Evolutionary conservation across 1,139 yeast species (phyloP), one percentile per base, ranked within the genome.

Genomic region (Saccharomyces hybrid): DNA sequence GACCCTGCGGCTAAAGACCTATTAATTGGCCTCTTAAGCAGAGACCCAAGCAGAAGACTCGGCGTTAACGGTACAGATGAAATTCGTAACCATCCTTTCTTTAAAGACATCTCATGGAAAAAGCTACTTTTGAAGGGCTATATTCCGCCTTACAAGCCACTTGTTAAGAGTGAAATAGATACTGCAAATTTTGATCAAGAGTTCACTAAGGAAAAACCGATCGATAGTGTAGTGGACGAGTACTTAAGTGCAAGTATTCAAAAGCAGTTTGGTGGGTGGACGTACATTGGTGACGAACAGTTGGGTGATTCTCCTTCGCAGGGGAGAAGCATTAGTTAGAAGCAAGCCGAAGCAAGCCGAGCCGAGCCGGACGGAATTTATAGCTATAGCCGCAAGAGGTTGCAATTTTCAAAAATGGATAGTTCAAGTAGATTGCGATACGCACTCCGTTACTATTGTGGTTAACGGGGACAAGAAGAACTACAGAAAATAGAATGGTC

Each of bases 241-340:
- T 87, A 81, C 62, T 80, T 82, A 72, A 88, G 88, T 68, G 96
- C 87, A 63, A 82, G 90, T 60, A 96, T 93, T 16, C 99, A 93
- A 71, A 84, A 86, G 67, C 97, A 91, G 71, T 93, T 93, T 76
- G 97, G 96, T 47, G 97, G 98, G 2, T 93, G 99, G 99, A 90
- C 97, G 1, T 91, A 89, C 70, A 89, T 88, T 53, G 96, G 91
- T 4, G 69, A 70, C 9, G 75, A 72, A 56, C 75, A 72, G 55
- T 56, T 72, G 20, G 73, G 68, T 3, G 59, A 58, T 52, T 63
- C 68, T 28, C 55, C 64, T 59, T 51, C 56, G 2, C 68, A 64
- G 47, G 65, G 62, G 1, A 60, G 61, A 53, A 62, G 65, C 54
- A 59, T 61, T n/a, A 57, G 61, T 48, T 63, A 55, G 49, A 38